Base-by-base conservation (phyloP, 441 rosid genomes). In the Syzygium malaccense region DNA sequence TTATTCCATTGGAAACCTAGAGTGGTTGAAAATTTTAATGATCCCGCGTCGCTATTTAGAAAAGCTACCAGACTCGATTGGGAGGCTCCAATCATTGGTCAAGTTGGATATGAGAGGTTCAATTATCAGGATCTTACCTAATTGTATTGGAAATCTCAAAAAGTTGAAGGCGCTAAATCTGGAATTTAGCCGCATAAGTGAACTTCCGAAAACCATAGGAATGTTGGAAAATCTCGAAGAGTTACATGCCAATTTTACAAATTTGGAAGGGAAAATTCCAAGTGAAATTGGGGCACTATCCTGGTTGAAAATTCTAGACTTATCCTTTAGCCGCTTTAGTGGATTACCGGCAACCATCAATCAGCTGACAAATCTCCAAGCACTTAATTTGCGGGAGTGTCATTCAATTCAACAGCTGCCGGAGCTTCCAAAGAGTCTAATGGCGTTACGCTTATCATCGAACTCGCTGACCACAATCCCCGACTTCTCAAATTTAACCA, bases 11-110 rank as follows among this genome's bases (percentile, higher is more conserved):
- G 66, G 66, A 28, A 28, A 60, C 14, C 32, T 60, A 11, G 4
- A 28, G 26, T 28, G 7, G 66, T 28, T 60, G 66, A 13, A 28
- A 60, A 5, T 28, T 13, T 26, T 58, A 1, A 4, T 1, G 3
- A 2, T 26, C 7, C 3, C 7, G 3, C 2, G 3, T 26, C 4
- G 3, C 15, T 1, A 2, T 0, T 12, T 58, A 26, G 7, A 28
- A 58, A 4, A 58, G 30, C 30, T 58, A 26, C 64, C 64, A 5
- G 30, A 26, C 15, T 58, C 64, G 7, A 26, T 58, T 26, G 64
- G 64, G 15, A 26, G 64, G 30, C 64, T 58, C 64, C 64, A 58
- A 5, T 58, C 64, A 26, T 12, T 58, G 64, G 7, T 58, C 15
- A 4, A 58, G 64, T 58, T 58, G 30, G 64, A 11, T 12, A 0